phyloP scores from a whole-genome alignment of 108 stramenopile genomes.

The Fragilariopsis cylindrus region DNA sequence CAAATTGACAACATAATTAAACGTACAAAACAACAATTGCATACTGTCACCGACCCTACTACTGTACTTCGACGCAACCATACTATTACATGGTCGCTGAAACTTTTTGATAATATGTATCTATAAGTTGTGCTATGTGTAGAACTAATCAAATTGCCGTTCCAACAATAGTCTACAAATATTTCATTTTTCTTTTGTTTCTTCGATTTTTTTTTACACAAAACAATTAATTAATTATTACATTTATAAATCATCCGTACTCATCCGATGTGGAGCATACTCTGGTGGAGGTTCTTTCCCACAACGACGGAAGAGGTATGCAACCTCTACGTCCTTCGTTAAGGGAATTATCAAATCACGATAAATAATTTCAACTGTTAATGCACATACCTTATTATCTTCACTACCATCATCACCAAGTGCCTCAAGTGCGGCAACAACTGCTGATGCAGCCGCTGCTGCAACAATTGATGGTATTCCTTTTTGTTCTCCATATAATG shows the following conservation, averaged over 20 bases:
- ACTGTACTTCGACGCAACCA: no score
- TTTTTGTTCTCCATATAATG: constrained; percentile 32
- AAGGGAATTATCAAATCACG: constrained; percentile 95
- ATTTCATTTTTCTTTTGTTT: no score
- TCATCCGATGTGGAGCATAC: constrained; percentile 80
- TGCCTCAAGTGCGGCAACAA: constrained; percentile 72
- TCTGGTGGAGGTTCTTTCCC: constrained; percentile 68
- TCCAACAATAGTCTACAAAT: no score
- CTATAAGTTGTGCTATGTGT: no score
- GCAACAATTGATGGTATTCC: constrained; percentile 48
- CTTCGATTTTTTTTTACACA: no score
- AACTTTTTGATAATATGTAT: no score
- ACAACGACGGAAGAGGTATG: constrained; percentile 93
- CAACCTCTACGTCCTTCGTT: constrained; percentile 98
- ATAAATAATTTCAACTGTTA: constrained; percentile 90
- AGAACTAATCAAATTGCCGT: no score
- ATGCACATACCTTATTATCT: constrained; percentile 85
- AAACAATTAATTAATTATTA: no score
- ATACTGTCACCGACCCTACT: no score
- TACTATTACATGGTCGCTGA: no score
- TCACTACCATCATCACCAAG: constrained; percentile 34
- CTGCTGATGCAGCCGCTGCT: constrained; percentile 78
- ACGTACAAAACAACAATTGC: no score
- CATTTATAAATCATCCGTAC: constrained; percentile 25
- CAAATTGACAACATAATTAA: no score